Evolutionary conservation across 106 monocot genomes (phyloP).

Genomic region (Platanthera zijinensis): DNA sequence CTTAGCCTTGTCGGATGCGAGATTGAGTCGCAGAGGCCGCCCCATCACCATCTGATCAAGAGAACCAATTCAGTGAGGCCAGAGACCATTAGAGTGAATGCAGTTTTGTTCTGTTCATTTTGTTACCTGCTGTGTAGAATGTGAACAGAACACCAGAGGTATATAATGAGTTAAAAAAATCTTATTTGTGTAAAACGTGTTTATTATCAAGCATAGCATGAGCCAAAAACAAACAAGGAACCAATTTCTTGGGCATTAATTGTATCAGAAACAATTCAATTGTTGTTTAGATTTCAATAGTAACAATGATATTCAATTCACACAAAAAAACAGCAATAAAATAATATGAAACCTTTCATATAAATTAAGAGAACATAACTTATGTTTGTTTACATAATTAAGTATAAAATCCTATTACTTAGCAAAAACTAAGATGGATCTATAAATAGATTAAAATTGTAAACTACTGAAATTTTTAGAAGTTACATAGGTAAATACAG

Average conservation of each 20-base stretch:
- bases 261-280: not conserved
- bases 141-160: not conserved
- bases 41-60: constrained; percentile 55
- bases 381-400: not conserved
- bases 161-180: not conserved
- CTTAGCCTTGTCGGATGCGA: constrained; percentile 14
- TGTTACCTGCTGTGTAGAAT: not conserved
- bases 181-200: not conserved
- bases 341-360: too few relatives aligned
- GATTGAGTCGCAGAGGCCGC: constrained; percentile 53
- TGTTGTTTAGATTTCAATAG: not conserved
- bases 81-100: not conserved
- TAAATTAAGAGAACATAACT: too few relatives aligned
- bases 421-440: too few relatives aligned
- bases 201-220: not conserved
- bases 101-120: not conserved
- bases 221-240: not conserved
- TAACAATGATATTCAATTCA: not conserved
- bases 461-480: too few relatives aligned
- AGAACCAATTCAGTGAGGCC: not conserved
- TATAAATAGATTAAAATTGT: too few relatives aligned
- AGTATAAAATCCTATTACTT: not conserved
- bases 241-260: not conserved
- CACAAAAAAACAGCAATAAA: too few relatives aligned
- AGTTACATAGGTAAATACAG: too few relatives aligned